Conservation (phyloP, 371 early-diverging fungal species). For the Fennellomyces sp. region DNA sequence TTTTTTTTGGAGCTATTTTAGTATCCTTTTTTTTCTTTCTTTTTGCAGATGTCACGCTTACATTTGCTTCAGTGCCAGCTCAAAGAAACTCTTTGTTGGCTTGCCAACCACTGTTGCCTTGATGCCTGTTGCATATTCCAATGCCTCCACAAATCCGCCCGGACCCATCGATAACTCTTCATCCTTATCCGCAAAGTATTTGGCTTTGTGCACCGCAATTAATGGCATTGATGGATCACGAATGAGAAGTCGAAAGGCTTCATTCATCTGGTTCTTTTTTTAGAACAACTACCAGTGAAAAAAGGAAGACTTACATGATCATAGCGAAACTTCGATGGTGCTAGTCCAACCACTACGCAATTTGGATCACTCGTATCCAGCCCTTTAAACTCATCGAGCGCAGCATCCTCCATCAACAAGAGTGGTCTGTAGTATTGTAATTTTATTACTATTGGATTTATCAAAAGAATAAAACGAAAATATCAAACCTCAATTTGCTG, state of each 20-base stretch:
- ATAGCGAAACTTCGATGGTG: constrained; percentile 78
- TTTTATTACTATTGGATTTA: neutral
- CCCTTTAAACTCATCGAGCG: constrained; percentile 72
- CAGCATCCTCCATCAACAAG: constrained; percentile 73
- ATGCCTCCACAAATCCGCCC: constrained; percentile 83
- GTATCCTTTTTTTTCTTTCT: neutral
- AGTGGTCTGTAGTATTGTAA: constrained; percentile 56
- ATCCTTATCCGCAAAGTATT: constrained; percentile 70
- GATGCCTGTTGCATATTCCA: constrained; percentile 76
- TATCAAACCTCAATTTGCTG: constrained; percentile 43
- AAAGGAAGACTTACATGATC: constrained; percentile 42
- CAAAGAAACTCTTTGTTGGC: constrained; percentile 75
- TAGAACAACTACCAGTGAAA: neutral
- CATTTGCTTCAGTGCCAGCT: constrained; percentile 76
- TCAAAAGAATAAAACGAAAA: neutral
- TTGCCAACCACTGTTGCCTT: constrained; percentile 83
- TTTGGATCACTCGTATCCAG: constrained; percentile 60
- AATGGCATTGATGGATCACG: constrained; percentile 43
- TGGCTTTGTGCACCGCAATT: constrained; percentile 83
- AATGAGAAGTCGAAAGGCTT: constrained; percentile 68
- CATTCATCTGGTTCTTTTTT: constrained; percentile 50
- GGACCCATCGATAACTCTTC: constrained; percentile 78
- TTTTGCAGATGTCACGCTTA: constrained; percentile 19
- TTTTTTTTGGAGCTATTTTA: no score
- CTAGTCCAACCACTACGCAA: constrained; percentile 83